phyloP scores from a whole-genome alignment of 2,329 filamentous ascomycete species.

The Penicillium sp. region DNA sequence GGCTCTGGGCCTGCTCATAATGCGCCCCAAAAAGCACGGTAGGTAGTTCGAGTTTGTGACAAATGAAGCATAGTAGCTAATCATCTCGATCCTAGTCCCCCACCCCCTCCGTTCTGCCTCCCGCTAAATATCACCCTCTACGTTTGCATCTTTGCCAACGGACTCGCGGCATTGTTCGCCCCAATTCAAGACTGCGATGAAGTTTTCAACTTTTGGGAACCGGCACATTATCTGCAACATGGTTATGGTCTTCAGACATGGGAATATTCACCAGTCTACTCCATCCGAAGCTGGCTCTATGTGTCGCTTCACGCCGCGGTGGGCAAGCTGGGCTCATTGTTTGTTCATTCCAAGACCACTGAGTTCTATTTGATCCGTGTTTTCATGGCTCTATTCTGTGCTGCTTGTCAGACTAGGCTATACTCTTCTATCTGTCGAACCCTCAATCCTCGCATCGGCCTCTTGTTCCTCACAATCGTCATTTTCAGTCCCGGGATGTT shows the following conservation, averaged over 20 bases:
- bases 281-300: conserved; percentile 95
- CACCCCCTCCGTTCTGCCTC: conserved; percentile 57
- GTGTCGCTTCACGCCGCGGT: conserved; percentile 73
- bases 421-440: conserved; percentile 74
- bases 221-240: conserved; percentile 88
- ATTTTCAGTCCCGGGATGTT: conserved; percentile 88
- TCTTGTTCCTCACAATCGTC: conserved; percentile 78
- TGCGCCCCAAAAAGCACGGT: conserved; percentile 31
- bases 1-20: conserved; percentile 12
- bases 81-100: conserved; percentile 22
- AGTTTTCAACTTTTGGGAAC: conserved; percentile 99
- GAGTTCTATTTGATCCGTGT: conserved; percentile 90
- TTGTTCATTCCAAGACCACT: conserved; percentile 46
- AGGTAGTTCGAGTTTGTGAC: neutral
- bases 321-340: conserved; percentile 64
- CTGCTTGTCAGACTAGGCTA: conserved; percentile 76
- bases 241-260: conserved; percentile 94
- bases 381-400: conserved; percentile 71
- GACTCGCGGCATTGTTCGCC: conserved; percentile 74
- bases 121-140: conserved; percentile 77
- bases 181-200: conserved; percentile 98
- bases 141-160: conserved; percentile 70
- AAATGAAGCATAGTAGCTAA: neutral
- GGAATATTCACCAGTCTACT: conserved; percentile 95
- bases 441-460: conserved; percentile 77